Evolutionary conservation across 768 basidiomycete genomes (phyloP).

Genomic region (Mycena leptocephala): DNA sequence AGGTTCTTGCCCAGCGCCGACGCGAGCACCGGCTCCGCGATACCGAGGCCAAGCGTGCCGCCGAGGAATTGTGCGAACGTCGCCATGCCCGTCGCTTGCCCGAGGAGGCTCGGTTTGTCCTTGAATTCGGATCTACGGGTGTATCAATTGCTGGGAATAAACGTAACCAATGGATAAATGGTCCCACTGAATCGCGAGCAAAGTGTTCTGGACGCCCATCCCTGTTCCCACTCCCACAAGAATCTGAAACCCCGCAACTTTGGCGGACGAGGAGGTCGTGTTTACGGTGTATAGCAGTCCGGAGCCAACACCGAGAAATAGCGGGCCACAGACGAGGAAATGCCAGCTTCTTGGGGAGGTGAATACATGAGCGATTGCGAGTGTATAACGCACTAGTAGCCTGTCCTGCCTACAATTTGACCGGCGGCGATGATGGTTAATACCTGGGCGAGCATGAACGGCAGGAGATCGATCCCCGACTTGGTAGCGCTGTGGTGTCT

Average conservation of each 20-base stretch:
- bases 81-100: slow-evolving; percentile 22
- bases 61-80: slow-evolving; percentile 26
- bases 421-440: not conserved
- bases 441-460: slow-evolving; percentile 17
- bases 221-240: slow-evolving; percentile 18
- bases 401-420: not conserved
- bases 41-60: slow-evolving; percentile 23
- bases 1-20: slow-evolving; percentile 18
- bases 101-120: slow-evolving; percentile 11
- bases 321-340: slow-evolving; percentile 19
- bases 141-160: not conserved
- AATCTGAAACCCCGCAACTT: slow-evolving; percentile 20
- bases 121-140: slow-evolving; percentile 22
- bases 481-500: slow-evolving; percentile 20
- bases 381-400: slow-evolving; percentile 23
- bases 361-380: not conserved
- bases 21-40: slow-evolving; percentile 28
- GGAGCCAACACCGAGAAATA: slow-evolving; percentile 23
- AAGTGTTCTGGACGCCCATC: slow-evolving; percentile 20
- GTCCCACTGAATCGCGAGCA: slow-evolving; percentile 25
- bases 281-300: slow-evolving; percentile 20
- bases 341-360: not conserved
- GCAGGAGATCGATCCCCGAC: slow-evolving; percentile 28
- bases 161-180: not conserved
- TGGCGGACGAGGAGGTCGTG: not conserved